phyloP scores from a whole-genome alignment of 2,329 filamentous ascomycete species.

The Pezicula radicicola region DNA sequence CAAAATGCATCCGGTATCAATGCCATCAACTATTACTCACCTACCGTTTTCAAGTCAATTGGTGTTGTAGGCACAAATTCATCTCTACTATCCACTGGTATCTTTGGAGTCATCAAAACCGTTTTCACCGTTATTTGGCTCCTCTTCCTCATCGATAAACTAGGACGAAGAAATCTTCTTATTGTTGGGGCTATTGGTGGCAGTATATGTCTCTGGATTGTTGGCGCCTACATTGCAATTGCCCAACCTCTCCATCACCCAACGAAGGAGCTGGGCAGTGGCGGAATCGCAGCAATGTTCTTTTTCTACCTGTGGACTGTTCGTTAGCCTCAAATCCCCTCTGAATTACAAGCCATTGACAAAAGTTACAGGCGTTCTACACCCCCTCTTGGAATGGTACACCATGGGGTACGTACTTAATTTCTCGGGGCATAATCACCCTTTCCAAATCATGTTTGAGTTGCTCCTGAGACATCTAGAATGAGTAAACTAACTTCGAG shows the following conservation, averaged over 20 bases:
- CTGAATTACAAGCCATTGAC: neutral
- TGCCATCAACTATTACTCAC: conserved; percentile 73
- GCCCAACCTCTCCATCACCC: conserved; percentile 35
- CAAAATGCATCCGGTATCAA: conserved; percentile 78
- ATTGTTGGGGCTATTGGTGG: conserved; percentile 62
- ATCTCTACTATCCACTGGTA: conserved; percentile 64
- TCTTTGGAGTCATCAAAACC: conserved; percentile 77
- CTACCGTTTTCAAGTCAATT: conserved; percentile 64
- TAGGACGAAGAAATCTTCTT: conserved; percentile 61
- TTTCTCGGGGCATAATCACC: no score
- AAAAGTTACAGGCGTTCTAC: conserved; percentile 50
- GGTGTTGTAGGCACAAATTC: conserved; percentile 55
- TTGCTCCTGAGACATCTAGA: no score
- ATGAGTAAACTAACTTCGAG: neutral
- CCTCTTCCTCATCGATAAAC: conserved; percentile 62
- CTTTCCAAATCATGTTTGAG: no score
- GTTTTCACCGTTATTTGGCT: conserved; percentile 66
- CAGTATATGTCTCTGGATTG: conserved; percentile 63
- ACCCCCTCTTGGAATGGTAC: conserved; percentile 71
- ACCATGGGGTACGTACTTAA: conserved; percentile 48
- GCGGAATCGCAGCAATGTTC: conserved; percentile 60
- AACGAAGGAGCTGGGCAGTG: conserved; percentile 32
- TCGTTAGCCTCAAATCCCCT: neutral
- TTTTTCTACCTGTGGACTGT: conserved; percentile 73
- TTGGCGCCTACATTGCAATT: conserved; percentile 57